Evolutionary conservation across 352 stramenopile species (phyloP).

Genomic region (Pythium aristosporum): DNA sequence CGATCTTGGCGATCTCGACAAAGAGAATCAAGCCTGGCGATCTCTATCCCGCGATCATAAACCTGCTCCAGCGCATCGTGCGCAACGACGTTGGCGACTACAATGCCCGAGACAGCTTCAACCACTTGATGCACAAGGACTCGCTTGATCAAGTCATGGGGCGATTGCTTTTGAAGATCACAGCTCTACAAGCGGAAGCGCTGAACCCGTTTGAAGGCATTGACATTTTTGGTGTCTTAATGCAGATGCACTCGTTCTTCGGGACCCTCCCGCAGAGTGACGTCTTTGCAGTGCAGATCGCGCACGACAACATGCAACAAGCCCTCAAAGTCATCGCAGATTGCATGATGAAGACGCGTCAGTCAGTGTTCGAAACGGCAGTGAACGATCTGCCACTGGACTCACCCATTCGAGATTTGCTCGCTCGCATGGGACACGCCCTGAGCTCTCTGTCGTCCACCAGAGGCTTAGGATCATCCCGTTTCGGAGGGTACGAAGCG

Average conservation of each 20-base stretch:
- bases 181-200: constrained; percentile 49
- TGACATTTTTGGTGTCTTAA: constrained; percentile 79
- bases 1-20: constrained; percentile 53
- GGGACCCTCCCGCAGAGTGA: constrained; percentile 64
- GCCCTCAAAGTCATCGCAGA: constrained; percentile 67
- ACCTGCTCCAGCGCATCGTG: constrained; percentile 76
- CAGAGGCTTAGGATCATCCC: constrained; percentile 20
- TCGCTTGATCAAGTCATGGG: constrained; percentile 79
- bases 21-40: constrained; percentile 63
- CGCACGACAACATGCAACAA: constrained; percentile 74
- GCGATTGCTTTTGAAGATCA: constrained; percentile 68
- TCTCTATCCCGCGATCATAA: constrained; percentile 77
- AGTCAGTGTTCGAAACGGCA: constrained; percentile 51
- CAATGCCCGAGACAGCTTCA: constrained; percentile 63
- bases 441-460: constrained; percentile 24
- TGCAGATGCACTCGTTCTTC: constrained; percentile 88
- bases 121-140: constrained; percentile 74
- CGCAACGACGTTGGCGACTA: constrained; percentile 81
- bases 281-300: constrained; percentile 67
- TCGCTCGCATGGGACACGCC: constrained; percentile 40
- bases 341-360: constrained; percentile 52
- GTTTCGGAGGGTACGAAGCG: constrained; percentile 25
- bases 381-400: constrained; percentile 42
- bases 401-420: constrained; percentile 30
- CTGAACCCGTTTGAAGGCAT: constrained; percentile 74